These are phyloP conservation scores for Willaertia magna DNA, from an alignment of 208 protist species.

Conservation along the genomic window DNA sequence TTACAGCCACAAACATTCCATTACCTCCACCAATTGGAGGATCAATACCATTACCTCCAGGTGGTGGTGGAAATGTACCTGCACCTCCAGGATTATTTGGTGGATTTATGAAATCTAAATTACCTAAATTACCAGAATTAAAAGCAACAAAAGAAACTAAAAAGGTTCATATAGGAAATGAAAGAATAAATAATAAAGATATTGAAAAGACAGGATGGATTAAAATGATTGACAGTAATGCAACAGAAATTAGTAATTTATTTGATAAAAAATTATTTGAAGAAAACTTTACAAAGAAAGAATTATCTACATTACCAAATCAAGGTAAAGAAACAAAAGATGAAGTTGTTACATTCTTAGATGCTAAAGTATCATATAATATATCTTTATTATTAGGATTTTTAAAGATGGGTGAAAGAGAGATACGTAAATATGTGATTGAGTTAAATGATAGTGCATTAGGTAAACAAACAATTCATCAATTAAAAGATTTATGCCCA, in stretches of 20 bases:
- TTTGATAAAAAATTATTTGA: neutral
- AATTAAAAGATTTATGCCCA: neutral
- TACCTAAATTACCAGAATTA: neutral
- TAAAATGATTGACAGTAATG: neutral
- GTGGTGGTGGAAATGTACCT: neutral
- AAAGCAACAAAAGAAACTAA: neutral
- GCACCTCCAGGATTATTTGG: neutral
- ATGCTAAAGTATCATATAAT: neutral
- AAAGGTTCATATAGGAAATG: neutral
- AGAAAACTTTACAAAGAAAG: neutral
- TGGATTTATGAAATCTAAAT: neutral
- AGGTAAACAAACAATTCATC: neutral
- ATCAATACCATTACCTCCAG: neutral
- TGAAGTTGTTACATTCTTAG: neutral
- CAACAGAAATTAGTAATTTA: too few species aligned
- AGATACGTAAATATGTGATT: neutral
- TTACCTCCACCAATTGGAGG: neutral
- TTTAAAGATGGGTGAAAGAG: neutral
- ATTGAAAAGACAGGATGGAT: neutral
- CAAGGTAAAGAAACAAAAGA: neutral
- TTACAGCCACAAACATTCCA: neutral
- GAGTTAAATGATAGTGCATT: neutral
- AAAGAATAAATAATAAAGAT: neutral
- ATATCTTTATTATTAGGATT: neutral
- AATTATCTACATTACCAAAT: neutral